A percentile compares a stretch with the other conserved stretches of the same genome.
Evolutionary conservation across 2,329 filamentous ascomycete genomes (phyloP).

Genomic region (Ascomycota sp.): DNA sequence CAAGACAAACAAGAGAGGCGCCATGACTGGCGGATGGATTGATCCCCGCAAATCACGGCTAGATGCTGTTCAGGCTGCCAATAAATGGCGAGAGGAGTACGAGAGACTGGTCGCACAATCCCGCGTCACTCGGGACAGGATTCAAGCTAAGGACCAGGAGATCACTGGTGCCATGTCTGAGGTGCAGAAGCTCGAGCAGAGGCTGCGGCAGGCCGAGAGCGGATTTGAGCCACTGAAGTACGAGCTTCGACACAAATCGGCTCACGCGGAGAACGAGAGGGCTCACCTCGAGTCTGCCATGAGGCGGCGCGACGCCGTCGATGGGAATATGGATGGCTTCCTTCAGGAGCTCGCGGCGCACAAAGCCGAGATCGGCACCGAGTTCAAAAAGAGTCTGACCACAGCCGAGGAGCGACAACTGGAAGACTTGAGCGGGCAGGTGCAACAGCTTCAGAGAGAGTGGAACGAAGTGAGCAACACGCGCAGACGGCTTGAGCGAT

Average conservation of each 20-base stretch:
- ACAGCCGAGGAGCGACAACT: conserved; percentile 63
- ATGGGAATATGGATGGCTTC: conserved; percentile 52
- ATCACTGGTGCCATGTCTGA: conserved; percentile 73
- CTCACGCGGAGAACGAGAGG: conserved; percentile 48
- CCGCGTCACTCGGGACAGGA: conserved; percentile 40
- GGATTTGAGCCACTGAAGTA: conserved; percentile 61
- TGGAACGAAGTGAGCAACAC: conserved; percentile 52
- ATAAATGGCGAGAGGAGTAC: conserved; percentile 51
- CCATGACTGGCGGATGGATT: conserved; percentile 83
- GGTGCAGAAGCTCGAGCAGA: conserved; percentile 61
- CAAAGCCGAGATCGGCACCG: conserved; percentile 57
- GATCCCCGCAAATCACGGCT: conserved; percentile 69
- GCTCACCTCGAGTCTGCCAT: conserved; percentile 51
- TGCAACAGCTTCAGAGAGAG: conserved; percentile 54
- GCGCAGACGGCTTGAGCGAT: conserved; percentile 54
- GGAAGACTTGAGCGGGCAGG: conserved; percentile 42
- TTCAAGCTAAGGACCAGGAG: conserved; percentile 66
- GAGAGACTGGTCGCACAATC: conserved; percentile 44
- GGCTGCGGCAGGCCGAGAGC: conserved; percentile 52
- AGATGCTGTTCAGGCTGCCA: conserved; percentile 57
- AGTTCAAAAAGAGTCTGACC: conserved; percentile 80
- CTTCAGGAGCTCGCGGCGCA: conserved; percentile 54
- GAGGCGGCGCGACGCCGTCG: conserved; percentile 41
- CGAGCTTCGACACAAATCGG: conserved; percentile 54
- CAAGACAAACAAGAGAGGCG: conserved; percentile 82